Evolutionary conservation across 78 protist genomes (phyloP), one percentile per base, ranked within the genome.

Genomic region (Dictyostelium purpureum): DNA sequence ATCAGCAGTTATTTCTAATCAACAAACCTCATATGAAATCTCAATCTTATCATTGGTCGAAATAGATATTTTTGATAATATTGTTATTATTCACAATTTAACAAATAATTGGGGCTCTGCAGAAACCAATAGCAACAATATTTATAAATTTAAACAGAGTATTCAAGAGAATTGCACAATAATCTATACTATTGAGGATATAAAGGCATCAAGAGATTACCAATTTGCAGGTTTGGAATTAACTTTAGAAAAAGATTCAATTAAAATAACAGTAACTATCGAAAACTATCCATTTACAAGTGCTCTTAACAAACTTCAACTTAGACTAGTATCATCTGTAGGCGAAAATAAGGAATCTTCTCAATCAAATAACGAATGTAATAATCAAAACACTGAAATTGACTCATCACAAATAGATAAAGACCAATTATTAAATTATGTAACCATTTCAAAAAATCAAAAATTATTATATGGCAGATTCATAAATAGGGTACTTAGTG

Each of bases 381-480:
- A 63, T 18, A 12, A 63, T 28, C 14, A 31, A 19, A 16, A 63
- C 16, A 28, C 35, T 14, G 16, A 37, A 61, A 42, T 63, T 0
- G 71, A 63, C 33, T 33, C 71, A 28, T 18, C 26, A 33, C 24
- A 63, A 63, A 31, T 63, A 42, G 43, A 63, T 33, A 63, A 63
- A 33, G n/a, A 63, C 33, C 37, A 63, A 63, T 18, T 70, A 45
- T 63, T 63, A 63, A 63, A 63, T 33, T 63, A 63, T 63, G 33
- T 63, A 31, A 63, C 71, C 26, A 63, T 63, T 33, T 16, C 38
- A 63, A 63, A 63, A 33, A 35, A 63, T 63, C 38, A 63, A 63
- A 63, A 63, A 63, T 18, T 63, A 16, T 63, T 63, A 63, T 63
- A 63, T 63, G 71, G 71, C 18, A 63, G 71, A 63, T 63, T 63